Evolutionary conservation across 495 filamentous ascomycete species (phyloP).

Genomic region (Penicillium diatomitis): DNA sequence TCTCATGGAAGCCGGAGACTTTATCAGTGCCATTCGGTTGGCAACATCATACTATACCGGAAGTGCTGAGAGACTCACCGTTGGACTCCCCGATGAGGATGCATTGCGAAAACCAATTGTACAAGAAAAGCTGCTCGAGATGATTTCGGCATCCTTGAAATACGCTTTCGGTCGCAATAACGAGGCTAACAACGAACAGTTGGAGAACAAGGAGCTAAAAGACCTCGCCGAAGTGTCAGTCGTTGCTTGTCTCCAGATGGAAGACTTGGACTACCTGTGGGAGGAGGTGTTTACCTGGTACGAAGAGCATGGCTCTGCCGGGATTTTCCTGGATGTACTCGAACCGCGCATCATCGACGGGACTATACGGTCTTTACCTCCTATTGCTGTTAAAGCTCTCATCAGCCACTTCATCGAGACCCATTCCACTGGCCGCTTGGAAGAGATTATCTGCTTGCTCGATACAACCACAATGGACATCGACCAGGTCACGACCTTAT

Average conservation of each 20-base stretch:
- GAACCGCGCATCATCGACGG: slow-evolving; percentile 79
- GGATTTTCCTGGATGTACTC: slow-evolving; percentile 75
- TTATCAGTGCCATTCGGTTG: slow-evolving; percentile 79
- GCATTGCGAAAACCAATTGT: slow-evolving; percentile 69
- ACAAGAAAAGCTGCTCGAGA: slow-evolving; percentile 79
- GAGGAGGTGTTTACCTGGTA: slow-evolving; percentile 85
- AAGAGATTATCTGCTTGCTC: slow-evolving; percentile 90
- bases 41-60: slow-evolving; percentile 90
- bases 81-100: slow-evolving; percentile 86
- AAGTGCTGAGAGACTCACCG: slow-evolving; percentile 78
- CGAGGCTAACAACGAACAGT: slow-evolving; percentile 38
- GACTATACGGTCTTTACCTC: slow-evolving; percentile 66
- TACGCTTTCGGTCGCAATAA: slow-evolving; percentile 69
- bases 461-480: slow-evolving; percentile 87
- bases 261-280: slow-evolving; percentile 74
- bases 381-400: slow-evolving; percentile 75
- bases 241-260: slow-evolving; percentile 66
- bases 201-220: slow-evolving; percentile 51
- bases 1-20: slow-evolving; percentile 90
- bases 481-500: slow-evolving; percentile 83
- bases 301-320: slow-evolving; percentile 62
- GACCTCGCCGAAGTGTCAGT: slow-evolving; percentile 80
- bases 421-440: slow-evolving; percentile 64
- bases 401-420: slow-evolving; percentile 68
- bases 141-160: slow-evolving; percentile 86